These are phyloP conservation scores for Amanita rimosa DNA, from an alignment of 768 basidiomycete genomes.

Conservation along the genomic window DNA sequence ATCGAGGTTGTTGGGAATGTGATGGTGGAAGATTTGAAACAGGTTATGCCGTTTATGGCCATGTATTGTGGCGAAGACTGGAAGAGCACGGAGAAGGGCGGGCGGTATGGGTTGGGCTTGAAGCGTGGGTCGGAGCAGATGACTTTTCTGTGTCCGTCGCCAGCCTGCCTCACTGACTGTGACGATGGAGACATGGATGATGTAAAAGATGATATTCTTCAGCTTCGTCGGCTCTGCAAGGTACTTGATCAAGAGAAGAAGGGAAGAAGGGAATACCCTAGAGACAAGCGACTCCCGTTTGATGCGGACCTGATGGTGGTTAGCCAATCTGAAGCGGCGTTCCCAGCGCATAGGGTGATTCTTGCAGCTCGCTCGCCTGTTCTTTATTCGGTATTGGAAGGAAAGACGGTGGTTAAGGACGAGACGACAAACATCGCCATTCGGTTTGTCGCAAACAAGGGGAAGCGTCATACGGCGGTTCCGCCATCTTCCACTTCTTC, in stretches of 20 bases:
- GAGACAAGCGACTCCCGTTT: constrained; percentile 19
- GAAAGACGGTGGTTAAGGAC: constrained; percentile 11
- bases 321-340: constrained; percentile 21
- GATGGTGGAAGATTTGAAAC: constrained; percentile 55
- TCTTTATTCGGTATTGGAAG: constrained; percentile 32
- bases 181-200: constrained; percentile 25
- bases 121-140: background rate
- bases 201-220: constrained; percentile 19
- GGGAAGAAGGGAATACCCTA: constrained; percentile 12
- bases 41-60: constrained; percentile 51
- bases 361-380: constrained; percentile 47
- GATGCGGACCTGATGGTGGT: constrained; percentile 58
- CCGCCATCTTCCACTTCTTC: background rate
- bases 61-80: constrained; percentile 10
- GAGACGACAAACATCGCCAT: constrained; percentile 9
- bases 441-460: constrained; percentile 10
- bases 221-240: constrained; percentile 21
- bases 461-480: constrained; percentile 8
- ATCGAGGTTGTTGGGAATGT: constrained; percentile 45
- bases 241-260: constrained; percentile 19
- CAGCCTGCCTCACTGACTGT: constrained; percentile 20
- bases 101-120: constrained; percentile 3
- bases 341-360: constrained; percentile 59
- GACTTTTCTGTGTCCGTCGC: background rate
- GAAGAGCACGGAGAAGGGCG: constrained; percentile 2